Base-by-base conservation (phyloP, 805 yeast genomes). In the Candida peoriensis region DNA sequence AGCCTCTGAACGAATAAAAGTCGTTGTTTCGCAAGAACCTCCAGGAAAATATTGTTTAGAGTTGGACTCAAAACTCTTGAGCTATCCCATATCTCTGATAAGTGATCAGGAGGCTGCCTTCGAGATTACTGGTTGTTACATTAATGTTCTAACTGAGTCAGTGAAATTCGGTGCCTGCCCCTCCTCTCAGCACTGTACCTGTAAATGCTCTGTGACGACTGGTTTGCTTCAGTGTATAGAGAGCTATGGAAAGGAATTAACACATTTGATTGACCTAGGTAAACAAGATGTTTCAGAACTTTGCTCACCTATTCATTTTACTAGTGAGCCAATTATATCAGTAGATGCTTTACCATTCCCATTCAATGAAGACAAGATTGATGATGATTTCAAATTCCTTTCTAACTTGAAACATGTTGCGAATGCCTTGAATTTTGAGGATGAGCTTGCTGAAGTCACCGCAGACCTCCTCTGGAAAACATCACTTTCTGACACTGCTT, bases 381-480 rank as follows among this genome's bases (percentile, higher is more conserved):
- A 38, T 11, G n/a, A 20, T 0, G 43, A 44, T 5, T 28, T 48
- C 12, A 24, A 33, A 0, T 40, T 38, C 16, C 37, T 42, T 9
- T 25, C 24, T 5, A 35, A 41, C 16, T 23, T 50, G 13, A 39
- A 33, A 16, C 24, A 30, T 8, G 39, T 48, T 13, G 52, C 52
- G 4, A 13, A 30, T 0, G 25, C 43, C 2, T 30, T 50, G 20
- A 21, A 34, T 9, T 32, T 50, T 14, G 10, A 21, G 1, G 32
- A 32, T 1, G 49, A 44, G 11, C 37, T 50, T 9, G 19, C 34
- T 1, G 49, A 46, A 20, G 25, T 43, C 13, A 41, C 32, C 18
- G 38, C 44, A 1, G 48, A 45, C 9, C 30, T 41, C 12, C 24
- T 50, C 6, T 43, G 43, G 42, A 21, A 34, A 12, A 36, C 36